phyloP scores from a whole-genome alignment of 176 grass and related monocot species.

The Bolboschoenus planiculmis region DNA sequence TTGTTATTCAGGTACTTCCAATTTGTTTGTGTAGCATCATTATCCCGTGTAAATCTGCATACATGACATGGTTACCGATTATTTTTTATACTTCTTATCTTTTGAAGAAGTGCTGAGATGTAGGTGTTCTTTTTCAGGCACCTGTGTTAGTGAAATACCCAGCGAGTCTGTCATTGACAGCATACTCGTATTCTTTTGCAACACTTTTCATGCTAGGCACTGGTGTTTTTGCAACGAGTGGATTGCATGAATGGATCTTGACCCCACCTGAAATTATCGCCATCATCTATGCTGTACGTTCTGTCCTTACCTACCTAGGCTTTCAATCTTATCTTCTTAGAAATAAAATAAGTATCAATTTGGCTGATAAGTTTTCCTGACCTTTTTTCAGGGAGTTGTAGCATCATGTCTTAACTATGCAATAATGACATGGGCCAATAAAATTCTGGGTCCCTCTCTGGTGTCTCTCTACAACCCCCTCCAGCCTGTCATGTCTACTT shows the following conservation, averaged over 20 bases:
- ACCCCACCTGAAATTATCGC: conserved; percentile 61
- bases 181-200: conserved; percentile 78
- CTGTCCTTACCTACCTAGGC: background rate
- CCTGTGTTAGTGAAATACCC: conserved; percentile 78
- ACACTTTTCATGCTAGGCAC: conserved; percentile 79
- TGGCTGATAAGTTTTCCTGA: background rate
- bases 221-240: conserved; percentile 45
- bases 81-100: background rate
- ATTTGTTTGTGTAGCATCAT: background rate
- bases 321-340: background rate
- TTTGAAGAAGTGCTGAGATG: background rate
- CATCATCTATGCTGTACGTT: conserved; percentile 76
- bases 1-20: conserved; percentile 70
- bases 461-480: conserved; percentile 86
- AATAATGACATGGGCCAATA: conserved; percentile 92
- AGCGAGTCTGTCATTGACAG: conserved; percentile 80
- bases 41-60: background rate
- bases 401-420: conserved; percentile 89
- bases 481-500: conserved; percentile 76
- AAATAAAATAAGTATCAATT: background rate
- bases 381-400: conserved; percentile 55
- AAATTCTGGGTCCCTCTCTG: conserved; percentile 79
- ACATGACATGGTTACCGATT: background rate
- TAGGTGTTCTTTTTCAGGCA: conserved; percentile 40
- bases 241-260: conserved; percentile 71